Evolutionary conservation across 306 rosid genomes (phyloP), one percentile per base, ranked within the genome.

Genomic region (Fagus crenata): DNA sequence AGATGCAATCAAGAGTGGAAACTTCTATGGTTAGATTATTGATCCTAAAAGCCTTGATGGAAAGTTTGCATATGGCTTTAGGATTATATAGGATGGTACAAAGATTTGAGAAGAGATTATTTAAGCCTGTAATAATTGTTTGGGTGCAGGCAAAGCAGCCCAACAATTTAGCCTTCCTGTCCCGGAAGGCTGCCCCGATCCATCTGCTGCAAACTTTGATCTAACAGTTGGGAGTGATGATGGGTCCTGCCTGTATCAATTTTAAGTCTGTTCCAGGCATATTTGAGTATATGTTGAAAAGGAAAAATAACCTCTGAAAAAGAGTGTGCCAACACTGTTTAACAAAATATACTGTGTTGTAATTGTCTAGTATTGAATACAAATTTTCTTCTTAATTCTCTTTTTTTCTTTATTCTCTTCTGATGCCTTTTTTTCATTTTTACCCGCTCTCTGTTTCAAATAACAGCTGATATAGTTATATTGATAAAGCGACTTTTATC

Each of bases 81-180:
- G 70, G 79, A 71, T 71, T 59, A 49, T 41, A 74, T 63, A n/a
- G 11, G 72, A 17, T 68, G 74, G 54, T 32, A 4, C 1, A 17
- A 74, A 60, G 53, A 64, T 42, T 65, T 49, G 72, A 39, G 60
- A 82, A 67, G 77, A 53, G 36, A 61, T 53, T 67, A 72, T 72
- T 69, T 42, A 69, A 80, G 40, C 53, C 76, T 85, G 84, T 3
- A 53, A 64, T 84, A 69, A 59, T 71, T 90, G 60, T 78, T 78
- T 82, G 86, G 85, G 71, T 88, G 89, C 91, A 81, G 89, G 85
- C 56, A 74, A 85, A 82, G 91, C 80, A 51, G 85, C 90, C 40
- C 91, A 90, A 56, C 91, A 85, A 72, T 84, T 90, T 74, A 72
- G 82, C 67, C 31, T 90, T 81, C 92, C 89, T 71, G 86, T 86